Conservation (phyloP, 148 eudicot species). For the Rhododendron mucronatum region DNA sequence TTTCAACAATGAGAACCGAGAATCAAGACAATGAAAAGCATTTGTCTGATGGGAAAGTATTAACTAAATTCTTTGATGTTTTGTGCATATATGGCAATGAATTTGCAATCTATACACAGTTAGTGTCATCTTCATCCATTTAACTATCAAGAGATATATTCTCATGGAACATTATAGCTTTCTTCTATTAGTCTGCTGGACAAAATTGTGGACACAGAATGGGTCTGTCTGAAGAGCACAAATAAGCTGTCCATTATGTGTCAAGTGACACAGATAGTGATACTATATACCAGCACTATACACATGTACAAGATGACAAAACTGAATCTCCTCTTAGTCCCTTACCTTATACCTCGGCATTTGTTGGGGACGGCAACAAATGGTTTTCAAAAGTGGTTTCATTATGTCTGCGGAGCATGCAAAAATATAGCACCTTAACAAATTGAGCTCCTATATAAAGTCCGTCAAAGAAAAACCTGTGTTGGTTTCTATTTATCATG, state of each 20-base stretch:
- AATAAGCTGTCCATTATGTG: neutral
- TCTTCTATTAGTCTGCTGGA: neutral
- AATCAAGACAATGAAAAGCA: conserved; percentile 3
- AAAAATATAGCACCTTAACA: neutral
- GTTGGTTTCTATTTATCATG: neutral
- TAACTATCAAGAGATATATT: neutral
- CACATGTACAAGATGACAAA: neutral
- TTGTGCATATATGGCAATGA: neutral
- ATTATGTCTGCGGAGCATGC: neutral
- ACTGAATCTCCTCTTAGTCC: neutral
- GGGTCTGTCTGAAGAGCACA: conserved; percentile 5
- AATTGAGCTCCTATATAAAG: neutral
- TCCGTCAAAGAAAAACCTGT: neutral
- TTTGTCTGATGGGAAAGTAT: neutral
- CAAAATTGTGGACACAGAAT: neutral
- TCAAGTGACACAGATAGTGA: neutral
- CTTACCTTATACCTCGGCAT: neutral
- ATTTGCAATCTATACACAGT: neutral
- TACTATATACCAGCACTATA: too few species aligned
- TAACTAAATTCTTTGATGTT: neutral
- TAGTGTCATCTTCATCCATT: neutral
- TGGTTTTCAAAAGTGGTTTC: neutral
- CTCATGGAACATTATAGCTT: neutral
- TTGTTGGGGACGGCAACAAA: neutral
- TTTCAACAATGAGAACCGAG: neutral